A percentile compares a stretch with the other conserved stretches of the same genome.
Evolutionary conservation across 2,329 filamentous ascomycete species (phyloP).

Genomic region (Trichoderma koningiopsis): DNA sequence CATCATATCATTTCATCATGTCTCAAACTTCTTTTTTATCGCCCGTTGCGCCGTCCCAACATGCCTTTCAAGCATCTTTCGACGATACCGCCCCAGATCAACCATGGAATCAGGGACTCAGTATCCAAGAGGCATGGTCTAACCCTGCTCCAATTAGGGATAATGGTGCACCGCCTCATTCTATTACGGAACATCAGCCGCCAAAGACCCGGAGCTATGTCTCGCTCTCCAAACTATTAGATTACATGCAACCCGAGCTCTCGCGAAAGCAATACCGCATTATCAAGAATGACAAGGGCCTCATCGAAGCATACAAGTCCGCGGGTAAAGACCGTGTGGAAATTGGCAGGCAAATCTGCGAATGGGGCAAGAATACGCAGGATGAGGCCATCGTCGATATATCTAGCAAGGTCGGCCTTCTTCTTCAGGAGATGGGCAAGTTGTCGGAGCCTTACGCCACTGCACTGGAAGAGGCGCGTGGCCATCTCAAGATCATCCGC

Average conservation of each 20-base stretch:
- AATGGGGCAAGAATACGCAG: conserved; percentile 91
- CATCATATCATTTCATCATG: conserved; percentile 18
- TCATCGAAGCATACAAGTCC: conserved; percentile 80
- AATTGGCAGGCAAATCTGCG: conserved; percentile 87
- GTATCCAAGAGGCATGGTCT: conserved; percentile 31
- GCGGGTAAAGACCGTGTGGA: conserved; percentile 81
- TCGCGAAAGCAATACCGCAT: conserved; percentile 86
- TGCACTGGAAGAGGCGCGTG: conserved; percentile 81
- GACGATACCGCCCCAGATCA: conserved; percentile 34
- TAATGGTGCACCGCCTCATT: conserved; percentile 72
- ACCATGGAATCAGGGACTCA: conserved; percentile 25
- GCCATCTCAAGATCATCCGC: conserved; percentile 83
- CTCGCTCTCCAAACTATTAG: conserved; percentile 82
- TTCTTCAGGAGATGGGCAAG: conserved; percentile 89
- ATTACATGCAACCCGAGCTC: conserved; percentile 81
- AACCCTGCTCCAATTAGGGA: conserved; percentile 56
- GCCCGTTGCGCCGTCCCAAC: conserved; percentile 1
- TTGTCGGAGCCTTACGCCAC: conserved; percentile 89
- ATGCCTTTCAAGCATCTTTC: conserved; percentile 33
- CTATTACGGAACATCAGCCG: conserved; percentile 47
- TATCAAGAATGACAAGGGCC: conserved; percentile 92
- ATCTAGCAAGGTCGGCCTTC: conserved; percentile 91
- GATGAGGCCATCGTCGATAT: conserved; percentile 88
- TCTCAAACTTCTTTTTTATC: conserved; percentile 13
- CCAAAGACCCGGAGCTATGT: conserved; percentile 45